Evolutionary conservation across 495 filamentous ascomycete species (phyloP).

Genomic region (Podospora conica): DNA sequence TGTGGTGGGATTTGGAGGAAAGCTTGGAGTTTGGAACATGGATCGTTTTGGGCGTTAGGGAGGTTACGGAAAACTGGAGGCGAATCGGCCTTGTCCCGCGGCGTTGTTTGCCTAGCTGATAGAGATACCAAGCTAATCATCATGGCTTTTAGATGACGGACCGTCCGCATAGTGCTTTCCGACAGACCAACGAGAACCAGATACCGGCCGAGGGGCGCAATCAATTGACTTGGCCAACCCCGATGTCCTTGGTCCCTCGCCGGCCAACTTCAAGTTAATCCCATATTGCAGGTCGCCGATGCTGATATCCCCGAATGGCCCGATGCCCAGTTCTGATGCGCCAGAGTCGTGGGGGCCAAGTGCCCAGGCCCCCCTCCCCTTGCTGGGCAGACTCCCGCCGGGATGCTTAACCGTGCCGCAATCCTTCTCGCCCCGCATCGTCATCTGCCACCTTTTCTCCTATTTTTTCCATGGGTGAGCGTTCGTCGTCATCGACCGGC

Average conservation of each 20-base stretch:
- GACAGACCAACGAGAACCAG: neutral
- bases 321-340: neutral
- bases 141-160: constrained; percentile 12
- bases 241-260: no score
- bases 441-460: neutral
- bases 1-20: neutral
- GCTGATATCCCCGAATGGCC: neutral
- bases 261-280: neutral
- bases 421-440: neutral
- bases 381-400: neutral
- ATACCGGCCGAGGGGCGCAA: neutral
- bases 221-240: neutral
- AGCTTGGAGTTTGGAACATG: neutral
- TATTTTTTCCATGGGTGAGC: neutral
- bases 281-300: neutral
- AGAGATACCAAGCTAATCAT: neutral
- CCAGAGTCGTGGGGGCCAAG: neutral
- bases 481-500: neutral
- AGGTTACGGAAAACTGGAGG: neutral
- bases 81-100: neutral
- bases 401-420: neutral
- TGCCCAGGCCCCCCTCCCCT: neutral
- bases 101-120: constrained; percentile 3
- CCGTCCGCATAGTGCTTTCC: neutral
- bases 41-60: neutral